Evolutionary conservation across 1,284 basidiomycete genomes (phyloP).

Genomic region (Melampsora americana): DNA sequence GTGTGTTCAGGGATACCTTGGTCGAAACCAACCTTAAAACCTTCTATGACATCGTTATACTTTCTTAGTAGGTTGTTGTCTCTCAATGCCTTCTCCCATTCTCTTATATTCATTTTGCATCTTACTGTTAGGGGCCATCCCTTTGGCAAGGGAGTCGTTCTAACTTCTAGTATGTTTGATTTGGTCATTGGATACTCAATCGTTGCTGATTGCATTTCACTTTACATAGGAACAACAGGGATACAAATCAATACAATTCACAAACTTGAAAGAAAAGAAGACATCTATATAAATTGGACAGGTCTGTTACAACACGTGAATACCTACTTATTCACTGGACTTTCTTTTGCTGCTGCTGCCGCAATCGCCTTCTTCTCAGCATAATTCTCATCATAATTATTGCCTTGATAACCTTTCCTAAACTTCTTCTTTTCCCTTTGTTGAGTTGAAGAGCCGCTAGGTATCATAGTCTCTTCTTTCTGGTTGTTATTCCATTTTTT

Average conservation of each 20-base stretch:
- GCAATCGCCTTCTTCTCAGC: not conserved
- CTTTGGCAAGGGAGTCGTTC: not conserved
- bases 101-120: constrained; percentile 7
- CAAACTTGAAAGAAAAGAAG: not conserved
- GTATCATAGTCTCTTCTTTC: not conserved
- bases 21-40: not conserved
- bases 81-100: constrained; percentile 1
- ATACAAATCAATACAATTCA: not conserved
- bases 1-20: constrained; percentile 14
- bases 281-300: not conserved
- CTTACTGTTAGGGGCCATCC: not conserved
- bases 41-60: constrained; percentile 3
- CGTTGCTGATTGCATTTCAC: too few species aligned
- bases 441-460: too few species aligned
- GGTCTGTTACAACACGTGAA: too few species aligned
- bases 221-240: too few species aligned
- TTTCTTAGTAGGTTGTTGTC: not conserved
- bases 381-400: not conserved
- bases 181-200: not conserved
- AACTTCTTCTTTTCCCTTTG: too few species aligned
- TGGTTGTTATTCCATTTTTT: not conserved
- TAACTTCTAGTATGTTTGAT: not conserved
- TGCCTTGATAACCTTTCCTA: too few species aligned
- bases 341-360: too few species aligned
- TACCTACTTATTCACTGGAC: too few species aligned